phyloP scores from a whole-genome alignment of 495 filamentous ascomycete species.

The Cryomyces minteri region DNA sequence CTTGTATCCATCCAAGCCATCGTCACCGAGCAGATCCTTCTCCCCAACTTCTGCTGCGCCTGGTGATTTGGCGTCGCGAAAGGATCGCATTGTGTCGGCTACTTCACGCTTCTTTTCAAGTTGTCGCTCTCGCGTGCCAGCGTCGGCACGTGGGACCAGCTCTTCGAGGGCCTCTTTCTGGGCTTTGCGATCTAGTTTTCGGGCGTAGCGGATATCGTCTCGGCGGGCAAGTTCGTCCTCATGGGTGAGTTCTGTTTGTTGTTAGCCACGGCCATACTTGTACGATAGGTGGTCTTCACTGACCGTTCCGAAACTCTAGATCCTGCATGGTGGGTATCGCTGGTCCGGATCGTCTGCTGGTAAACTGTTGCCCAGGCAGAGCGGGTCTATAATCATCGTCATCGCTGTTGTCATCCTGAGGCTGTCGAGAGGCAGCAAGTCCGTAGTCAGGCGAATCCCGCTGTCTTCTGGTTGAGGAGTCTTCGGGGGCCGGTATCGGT shows the following conservation, averaged over 20 bases:
- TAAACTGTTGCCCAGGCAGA: slow-evolving; percentile 28
- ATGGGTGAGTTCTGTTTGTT: slow-evolving; percentile 25
- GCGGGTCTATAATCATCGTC: slow-evolving; percentile 53
- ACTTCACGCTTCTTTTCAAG: slow-evolving; percentile 63
- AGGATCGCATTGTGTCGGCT: slow-evolving; percentile 33
- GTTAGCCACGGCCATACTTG: background rate
- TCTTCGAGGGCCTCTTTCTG: slow-evolving; percentile 58
- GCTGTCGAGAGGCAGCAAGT: slow-evolving; percentile 1
- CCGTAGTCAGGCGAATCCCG: background rate
- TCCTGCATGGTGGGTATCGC: slow-evolving; percentile 61
- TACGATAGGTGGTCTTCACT: slow-evolving; percentile 3
- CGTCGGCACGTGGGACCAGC: slow-evolving; percentile 61
- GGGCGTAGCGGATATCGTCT: slow-evolving; percentile 36
- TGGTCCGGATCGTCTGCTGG: slow-evolving; percentile 35
- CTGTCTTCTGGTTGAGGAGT: background rate
- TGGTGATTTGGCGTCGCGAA: slow-evolving; percentile 35
- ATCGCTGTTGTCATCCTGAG: slow-evolving; percentile 7
- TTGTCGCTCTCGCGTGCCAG: slow-evolving; percentile 67
- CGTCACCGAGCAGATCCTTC: slow-evolving; percentile 42
- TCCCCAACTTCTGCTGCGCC: slow-evolving; percentile 40
- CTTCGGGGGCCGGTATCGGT: background rate
- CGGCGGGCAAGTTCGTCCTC: slow-evolving; percentile 35
- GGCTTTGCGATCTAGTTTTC: slow-evolving; percentile 38
- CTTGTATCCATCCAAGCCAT: slow-evolving; percentile 36
- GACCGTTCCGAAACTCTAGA: slow-evolving; percentile 47